Conservation (phyloP, 106 monocot species). For the Phalaenopsis equestris region DNA sequence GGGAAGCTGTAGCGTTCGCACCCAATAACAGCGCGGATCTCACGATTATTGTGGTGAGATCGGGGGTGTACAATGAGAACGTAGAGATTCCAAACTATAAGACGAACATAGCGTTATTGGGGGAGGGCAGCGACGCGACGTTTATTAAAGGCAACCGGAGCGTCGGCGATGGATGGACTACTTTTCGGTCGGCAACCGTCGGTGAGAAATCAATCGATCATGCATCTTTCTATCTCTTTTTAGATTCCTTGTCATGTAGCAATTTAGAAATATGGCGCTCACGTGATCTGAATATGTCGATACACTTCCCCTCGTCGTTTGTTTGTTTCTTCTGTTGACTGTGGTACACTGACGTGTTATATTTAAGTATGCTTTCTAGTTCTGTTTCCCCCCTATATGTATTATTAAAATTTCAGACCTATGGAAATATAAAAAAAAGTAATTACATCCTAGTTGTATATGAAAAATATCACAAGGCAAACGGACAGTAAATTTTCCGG, state of each 20-base stretch:
- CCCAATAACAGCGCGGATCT: slow-evolving; percentile 45
- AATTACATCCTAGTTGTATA: no score
- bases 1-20: slow-evolving; percentile 50
- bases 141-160: slow-evolving; percentile 61
- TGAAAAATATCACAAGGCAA: no score
- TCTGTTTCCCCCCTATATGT: no score
- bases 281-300: neutral
- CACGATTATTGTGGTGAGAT: slow-evolving; percentile 36
- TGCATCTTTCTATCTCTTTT: neutral
- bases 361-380: no score
- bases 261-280: neutral
- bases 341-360: no score
- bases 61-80: slow-evolving; percentile 68
- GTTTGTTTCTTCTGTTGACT: no score
- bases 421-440: no score
- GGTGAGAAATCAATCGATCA: slow-evolving; percentile 29
- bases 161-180: slow-evolving; percentile 68
- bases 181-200: slow-evolving; percentile 77
- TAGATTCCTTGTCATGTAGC: neutral
- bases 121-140: slow-evolving; percentile 57
- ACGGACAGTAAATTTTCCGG: no score
- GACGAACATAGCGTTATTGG: slow-evolving; percentile 64
- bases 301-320: no score
- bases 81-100: slow-evolving; percentile 51
- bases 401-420: no score